Conservation (phyloP, 257 asterid species). For the Leonotis leonurus region DNA sequence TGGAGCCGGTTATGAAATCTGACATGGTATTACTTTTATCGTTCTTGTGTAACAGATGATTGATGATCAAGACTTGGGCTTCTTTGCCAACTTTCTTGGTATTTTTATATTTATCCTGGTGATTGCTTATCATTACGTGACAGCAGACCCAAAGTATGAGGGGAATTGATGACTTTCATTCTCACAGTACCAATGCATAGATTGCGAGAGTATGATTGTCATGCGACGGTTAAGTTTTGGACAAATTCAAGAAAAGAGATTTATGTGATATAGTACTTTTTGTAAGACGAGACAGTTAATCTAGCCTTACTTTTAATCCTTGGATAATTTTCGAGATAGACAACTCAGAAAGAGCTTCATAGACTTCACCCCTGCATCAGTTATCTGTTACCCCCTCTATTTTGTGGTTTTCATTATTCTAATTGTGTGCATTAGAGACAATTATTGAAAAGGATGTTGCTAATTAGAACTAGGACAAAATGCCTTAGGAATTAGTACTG, state of each 20-base stretch:
- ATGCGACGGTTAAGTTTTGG: slow-evolving; percentile 21
- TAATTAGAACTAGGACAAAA: too few relatives aligned
- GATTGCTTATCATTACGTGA: slow-evolving; percentile 83
- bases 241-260: slow-evolving; percentile 18
- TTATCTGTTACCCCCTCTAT: not conserved
- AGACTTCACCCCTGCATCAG: not conserved
- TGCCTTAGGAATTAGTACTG: too few relatives aligned
- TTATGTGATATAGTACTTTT: slow-evolving; percentile 22
- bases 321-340: slow-evolving; percentile 18
- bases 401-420: not conserved
- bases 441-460: too few relatives aligned
- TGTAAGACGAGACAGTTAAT: slow-evolving; percentile 19
- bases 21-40: not conserved
- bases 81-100: slow-evolving; percentile 95
- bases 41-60: slow-evolving; percentile 57
- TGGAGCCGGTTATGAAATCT: not conserved
- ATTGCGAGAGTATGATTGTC: slow-evolving; percentile 10
- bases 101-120: slow-evolving; percentile 76
- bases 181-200: slow-evolving; percentile 7
- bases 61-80: slow-evolving; percentile 94
- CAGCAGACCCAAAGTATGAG: slow-evolving; percentile 92
- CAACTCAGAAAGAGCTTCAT: slow-evolving; percentile 5
- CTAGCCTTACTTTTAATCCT: slow-evolving; percentile 17
- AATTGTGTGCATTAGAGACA: too few relatives aligned
- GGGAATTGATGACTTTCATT: slow-evolving; percentile 47